phyloP scores from a whole-genome alignment of 2,329 filamentous ascomycete species.

The Colletotrichum ledebouriae region DNA sequence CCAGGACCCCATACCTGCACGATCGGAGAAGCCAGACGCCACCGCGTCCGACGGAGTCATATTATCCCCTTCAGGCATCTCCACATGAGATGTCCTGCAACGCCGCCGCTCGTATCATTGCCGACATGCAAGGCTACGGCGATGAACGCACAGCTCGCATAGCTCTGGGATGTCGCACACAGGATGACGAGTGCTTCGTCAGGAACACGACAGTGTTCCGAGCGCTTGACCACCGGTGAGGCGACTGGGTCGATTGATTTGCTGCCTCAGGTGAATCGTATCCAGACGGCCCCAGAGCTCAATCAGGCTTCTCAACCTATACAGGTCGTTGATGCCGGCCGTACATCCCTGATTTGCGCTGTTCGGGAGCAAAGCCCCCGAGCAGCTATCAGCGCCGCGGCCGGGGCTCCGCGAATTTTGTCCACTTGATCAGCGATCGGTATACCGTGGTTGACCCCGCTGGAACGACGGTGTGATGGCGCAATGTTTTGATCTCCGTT shows the following conservation, averaged over 20 bases:
- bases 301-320: neutral
- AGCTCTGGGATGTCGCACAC: slow-evolving; percentile 49
- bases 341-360: neutral
- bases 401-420: neutral
- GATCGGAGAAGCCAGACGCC: slow-evolving; percentile 30
- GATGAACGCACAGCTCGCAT: slow-evolving; percentile 47
- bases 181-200: slow-evolving; percentile 49
- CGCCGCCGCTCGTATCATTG: slow-evolving; percentile 54
- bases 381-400: neutral
- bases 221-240: slow-evolving; percentile 49
- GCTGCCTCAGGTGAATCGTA: neutral
- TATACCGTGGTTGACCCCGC: neutral
- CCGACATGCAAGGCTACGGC: slow-evolving; percentile 54
- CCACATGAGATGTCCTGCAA: slow-evolving; percentile 53
- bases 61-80: slow-evolving; percentile 44
- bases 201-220: slow-evolving; percentile 53
- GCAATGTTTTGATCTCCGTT: neutral
- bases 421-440: neutral
- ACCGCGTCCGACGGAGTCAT: slow-evolving; percentile 42
- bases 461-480: neutral
- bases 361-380: neutral
- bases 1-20: slow-evolving; percentile 40
- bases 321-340: too few relatives aligned
- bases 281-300: neutral
- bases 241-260: neutral